Base-by-base conservation (phyloP, 1,284 basidiomycete species). In the Microbotryum silenes-acaulis region DNA sequence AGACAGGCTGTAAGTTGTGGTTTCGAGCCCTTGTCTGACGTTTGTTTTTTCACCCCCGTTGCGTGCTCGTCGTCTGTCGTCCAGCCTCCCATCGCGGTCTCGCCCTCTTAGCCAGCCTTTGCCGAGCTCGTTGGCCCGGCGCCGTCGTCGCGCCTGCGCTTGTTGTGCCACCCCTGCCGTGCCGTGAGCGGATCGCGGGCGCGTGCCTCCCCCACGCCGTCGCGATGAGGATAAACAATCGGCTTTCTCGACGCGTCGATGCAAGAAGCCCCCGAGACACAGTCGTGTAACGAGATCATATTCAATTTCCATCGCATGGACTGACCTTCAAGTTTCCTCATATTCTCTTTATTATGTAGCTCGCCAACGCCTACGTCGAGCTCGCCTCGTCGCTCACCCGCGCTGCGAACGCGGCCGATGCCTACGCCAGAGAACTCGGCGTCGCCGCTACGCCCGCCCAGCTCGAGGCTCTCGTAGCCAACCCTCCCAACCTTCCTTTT, bases 361-460 rank as follows among this genome's bases (percentile, higher is more conserved):
- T 67, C 47, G 56, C 53, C 18, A 6, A 45, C 37, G n/a, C 76
- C 25, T 75, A 77, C 71, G 67, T 72, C 52, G 72, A 75, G 44
- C 72, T 78, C 62, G 74, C 74, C 6, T 64, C 71, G n/a, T 74
- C 73, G 54, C 76, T 78, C 74, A 71, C 71, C 20, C 69, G 68
- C 48, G 77, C 76, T 62, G 71, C 74, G 29, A 59, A 68, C 31
- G 70, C 75, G 44, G 74, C 78, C 63, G 71, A 74, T 46, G 74
- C 75, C 59, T 78, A 75, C 67, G 72, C 76, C n/a, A 16, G 44
- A 12, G 61, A 54, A 4, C 37, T 70, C 57, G 58, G 59, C 54
- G 53, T 58, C 29, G 50, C 64, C 21, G 48, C 49, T 18, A 51
- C 56, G 45, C 59, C 60, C 73, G 53, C 62, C 65, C 16, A 68